Evolutionary conservation across 78 protist genomes (phyloP), one percentile per base, ranked within the genome.

Genomic region (Pigoraptor vietnamica): DNA sequence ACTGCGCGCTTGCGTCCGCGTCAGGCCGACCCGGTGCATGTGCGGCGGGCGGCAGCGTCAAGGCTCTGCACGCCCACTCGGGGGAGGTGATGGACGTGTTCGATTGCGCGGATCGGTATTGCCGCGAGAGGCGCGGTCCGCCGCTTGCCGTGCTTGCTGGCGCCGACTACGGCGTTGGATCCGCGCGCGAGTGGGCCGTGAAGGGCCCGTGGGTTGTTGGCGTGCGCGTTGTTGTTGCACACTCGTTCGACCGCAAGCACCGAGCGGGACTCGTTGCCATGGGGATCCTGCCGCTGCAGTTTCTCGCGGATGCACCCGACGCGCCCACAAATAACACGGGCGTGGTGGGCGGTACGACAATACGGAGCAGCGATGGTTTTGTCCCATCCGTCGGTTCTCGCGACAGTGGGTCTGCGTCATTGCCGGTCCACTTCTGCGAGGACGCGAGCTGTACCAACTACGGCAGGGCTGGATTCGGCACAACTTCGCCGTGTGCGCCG

Each of bases 151-250:
- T 97, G 0, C 84, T 97, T 33, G 98, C 97, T 24, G 98, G 98
- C 83, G 92, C 92, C 38, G 96, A 94, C 92, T 97, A 96, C 90
- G 98, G 98, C 6, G 37, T 89, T 39, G 97, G 98, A 23, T 91
- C 95, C 24, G 92, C 97, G 0, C 87, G 98, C 29, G 98, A 97
- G 92, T 97, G 98, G 98, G 98, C 98, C 24, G 97, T 97, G 40
- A 96, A 96, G 95, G 98, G 98, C 23, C 96, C 97, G 83, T 95
- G 93, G 67, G 88, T 95, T 93, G 94, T 93, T 55, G 97, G 97
- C 23, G 93, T 97, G 39, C 94, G 95, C 37, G 95, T 93, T 38
- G 96, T 97, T 35, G 90, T 97, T 40, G 98, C 98, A 24, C 95
- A 92, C 2, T 91, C 96, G 37, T 97, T 90, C 89, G 98, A 96